Evolutionary conservation across 2,329 filamentous ascomycete species (phyloP), one percentile per base, ranked within the genome.

Genomic region (Rutstroemia sp.): DNA sequence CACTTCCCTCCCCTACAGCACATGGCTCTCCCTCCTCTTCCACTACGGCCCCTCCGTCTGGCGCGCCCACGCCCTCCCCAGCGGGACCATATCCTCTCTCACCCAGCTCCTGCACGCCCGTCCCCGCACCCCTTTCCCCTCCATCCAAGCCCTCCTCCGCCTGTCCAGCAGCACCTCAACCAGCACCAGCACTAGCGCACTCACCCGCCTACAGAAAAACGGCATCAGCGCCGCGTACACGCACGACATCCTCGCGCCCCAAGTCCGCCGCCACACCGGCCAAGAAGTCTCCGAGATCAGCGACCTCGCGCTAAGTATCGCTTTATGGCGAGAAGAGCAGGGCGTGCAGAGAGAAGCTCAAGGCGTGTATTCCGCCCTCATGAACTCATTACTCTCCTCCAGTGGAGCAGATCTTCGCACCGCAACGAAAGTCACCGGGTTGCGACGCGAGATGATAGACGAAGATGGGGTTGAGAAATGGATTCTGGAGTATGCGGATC

Each of bases 301-400:
- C n/a, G 52, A 54, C 30, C 10, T 54, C 4, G 45, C 52, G 27
- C 6, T 54, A 10, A 54, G 52, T n/a, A 39, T 49, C 8, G 52
- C 52, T 2, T 45, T 54, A 19, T 16, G 38, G 2, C 34, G n/a
- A 30, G 52, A 54, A 34, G 44, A 54, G 14, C 30, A 23, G 6
- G 18, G 25, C 2, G 45, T 12, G 25, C 21, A 4, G 10, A 48
- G 46, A 19, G 7, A 45, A 10, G 6, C 23, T 1, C 47, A 41
- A 7, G 14, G 37, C n/a, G 12, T 54, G 1, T 49, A 10, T 30
- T 46, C 25, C 8, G 34, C 47, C 19, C 27, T 21, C 9, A 49
- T 54, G 45, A 34, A 49, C 2, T 30, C 10, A 3, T 14, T 38
- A 12, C 21, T 54, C 5, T 18, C 27, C 27, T 30, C 27, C 27